These are phyloP conservation scores for Cetraspora pellucida DNA, from an alignment of 192 early-diverging fungal species.

Conservation along the genomic window DNA sequence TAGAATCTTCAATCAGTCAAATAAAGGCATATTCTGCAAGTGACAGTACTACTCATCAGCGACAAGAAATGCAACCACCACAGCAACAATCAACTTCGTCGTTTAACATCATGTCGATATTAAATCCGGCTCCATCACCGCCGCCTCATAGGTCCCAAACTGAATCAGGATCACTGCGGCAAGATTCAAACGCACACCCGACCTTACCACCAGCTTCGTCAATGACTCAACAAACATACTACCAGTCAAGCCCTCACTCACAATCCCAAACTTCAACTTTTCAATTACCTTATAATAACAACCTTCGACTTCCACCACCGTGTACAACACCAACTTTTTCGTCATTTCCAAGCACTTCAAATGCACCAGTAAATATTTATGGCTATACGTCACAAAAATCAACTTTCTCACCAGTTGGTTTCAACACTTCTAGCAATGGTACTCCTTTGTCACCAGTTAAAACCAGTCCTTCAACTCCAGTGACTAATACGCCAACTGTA, in stretches of 20 bases:
- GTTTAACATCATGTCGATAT: conserved; percentile 30
- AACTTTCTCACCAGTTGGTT: conserved; percentile 2
- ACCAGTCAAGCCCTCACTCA: background rate
- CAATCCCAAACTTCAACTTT: background rate
- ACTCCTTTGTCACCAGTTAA: conserved; percentile 2
- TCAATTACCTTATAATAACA: background rate
- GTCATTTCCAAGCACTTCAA: background rate
- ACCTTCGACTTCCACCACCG: background rate
- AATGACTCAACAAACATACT: conserved; percentile 11
- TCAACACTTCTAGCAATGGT: background rate
- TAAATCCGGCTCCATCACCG: conserved; percentile 30
- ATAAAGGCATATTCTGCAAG: background rate
- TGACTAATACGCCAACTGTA: background rate
- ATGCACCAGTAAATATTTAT: background rate
- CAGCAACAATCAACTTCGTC: conserved; percentile 17
- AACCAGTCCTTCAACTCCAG: background rate
- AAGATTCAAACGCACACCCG: background rate
- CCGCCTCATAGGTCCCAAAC: background rate
- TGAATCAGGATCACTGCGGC: background rate
- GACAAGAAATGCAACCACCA: conserved; percentile 11
- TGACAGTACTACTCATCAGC: background rate
- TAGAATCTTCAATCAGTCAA: conserved; percentile 6
- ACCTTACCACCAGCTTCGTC: conserved; percentile 7
- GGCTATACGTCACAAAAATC: background rate
- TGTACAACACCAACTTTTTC: background rate